phyloP scores from a whole-genome alignment of 1,139 yeast genomes.

The Nakaseomyces uthaithaninus region DNA sequence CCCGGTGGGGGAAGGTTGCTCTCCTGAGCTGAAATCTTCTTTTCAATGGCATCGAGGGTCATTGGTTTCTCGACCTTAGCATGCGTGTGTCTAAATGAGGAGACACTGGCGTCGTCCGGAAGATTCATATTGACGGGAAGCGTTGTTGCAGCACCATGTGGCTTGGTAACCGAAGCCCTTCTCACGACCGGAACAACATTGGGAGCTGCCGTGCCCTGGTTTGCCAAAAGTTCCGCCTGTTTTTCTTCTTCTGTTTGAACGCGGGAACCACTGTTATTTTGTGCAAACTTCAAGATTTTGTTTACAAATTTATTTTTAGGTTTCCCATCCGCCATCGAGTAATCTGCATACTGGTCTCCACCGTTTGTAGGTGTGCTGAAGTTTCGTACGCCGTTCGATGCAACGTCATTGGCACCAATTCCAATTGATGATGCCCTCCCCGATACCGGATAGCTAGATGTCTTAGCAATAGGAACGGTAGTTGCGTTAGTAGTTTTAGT shows the following conservation, averaged over 20 bases:
- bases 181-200: slow-evolving; percentile 7
- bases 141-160: slow-evolving; percentile 15
- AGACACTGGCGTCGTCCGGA: slow-evolving; percentile 8
- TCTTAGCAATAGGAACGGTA: background rate
- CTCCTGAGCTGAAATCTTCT: background rate
- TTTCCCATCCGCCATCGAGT: slow-evolving; percentile 14
- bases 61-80: background rate
- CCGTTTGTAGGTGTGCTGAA: slow-evolving; percentile 5
- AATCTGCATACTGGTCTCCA: slow-evolving; percentile 2
- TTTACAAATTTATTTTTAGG: slow-evolving; percentile 22
- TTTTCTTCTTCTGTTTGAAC: slow-evolving; percentile 16
- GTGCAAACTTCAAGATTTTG: slow-evolving; percentile 29
- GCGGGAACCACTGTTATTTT: slow-evolving; percentile 30
- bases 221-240: background rate
- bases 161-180: slow-evolving; percentile 5
- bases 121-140: slow-evolving; percentile 13
- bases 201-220: background rate
- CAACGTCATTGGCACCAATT: background rate
- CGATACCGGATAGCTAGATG: background rate
- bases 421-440: background rate
- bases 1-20: background rate
- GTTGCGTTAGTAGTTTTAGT: background rate
- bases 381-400: slow-evolving; percentile 9
- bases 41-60: background rate
- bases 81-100: slow-evolving; percentile 10